Conservation (phyloP, 139 green algal species). For the Tetraselmis chui region DNA sequence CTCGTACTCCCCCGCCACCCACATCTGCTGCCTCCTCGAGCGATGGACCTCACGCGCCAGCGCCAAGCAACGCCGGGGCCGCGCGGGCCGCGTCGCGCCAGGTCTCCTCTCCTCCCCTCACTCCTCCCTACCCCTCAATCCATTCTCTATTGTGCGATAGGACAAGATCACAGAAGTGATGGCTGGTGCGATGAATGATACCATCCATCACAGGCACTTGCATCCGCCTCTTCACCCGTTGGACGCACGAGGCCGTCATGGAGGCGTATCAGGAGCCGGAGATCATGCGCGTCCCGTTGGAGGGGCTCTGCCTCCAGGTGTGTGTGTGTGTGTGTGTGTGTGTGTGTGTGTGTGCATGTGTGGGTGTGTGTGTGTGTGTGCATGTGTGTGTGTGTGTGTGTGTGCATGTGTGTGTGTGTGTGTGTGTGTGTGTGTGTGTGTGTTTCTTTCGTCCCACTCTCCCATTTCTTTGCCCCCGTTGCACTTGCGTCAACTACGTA, state of each 20-base stretch:
- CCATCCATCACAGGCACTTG: neutral
- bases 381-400: no score
- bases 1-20: slow-evolving; percentile 71
- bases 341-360: no score
- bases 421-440: no score
- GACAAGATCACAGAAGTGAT: no score
- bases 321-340: no score
- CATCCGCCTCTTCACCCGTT: neutral
- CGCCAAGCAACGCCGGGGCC: slow-evolving; percentile 62
- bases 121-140: neutral
- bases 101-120: no score
- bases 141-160: no score
- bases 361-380: no score
- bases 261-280: slow-evolving; percentile 15
- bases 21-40: slow-evolving; percentile 60
- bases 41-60: slow-evolving; percentile 6
- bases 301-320: slow-evolving; percentile 17
- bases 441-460: no score
- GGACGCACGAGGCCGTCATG: neutral
- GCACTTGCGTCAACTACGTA: neutral
- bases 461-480: no score
- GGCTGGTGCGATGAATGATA: no score
- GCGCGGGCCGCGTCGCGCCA: slow-evolving; percentile 47
- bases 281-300: slow-evolving; percentile 20
- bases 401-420: no score